phyloP scores from a whole-genome alignment of 257 asterid species.

The Solanum appendiculatum region DNA sequence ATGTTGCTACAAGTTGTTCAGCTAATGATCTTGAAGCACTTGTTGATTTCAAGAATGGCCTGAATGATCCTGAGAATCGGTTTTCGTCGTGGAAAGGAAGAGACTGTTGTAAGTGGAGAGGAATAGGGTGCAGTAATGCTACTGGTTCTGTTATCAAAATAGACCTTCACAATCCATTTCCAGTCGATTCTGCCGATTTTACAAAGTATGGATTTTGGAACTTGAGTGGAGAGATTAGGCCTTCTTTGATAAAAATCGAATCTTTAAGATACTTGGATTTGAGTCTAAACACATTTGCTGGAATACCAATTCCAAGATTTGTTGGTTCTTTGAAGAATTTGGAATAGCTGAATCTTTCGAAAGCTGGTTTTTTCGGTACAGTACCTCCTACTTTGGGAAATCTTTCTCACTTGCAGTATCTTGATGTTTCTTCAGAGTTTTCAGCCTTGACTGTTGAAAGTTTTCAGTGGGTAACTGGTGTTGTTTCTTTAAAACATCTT shows the following conservation, averaged over 20 bases:
- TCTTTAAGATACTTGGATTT: slow-evolving; percentile 36
- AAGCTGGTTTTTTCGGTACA: slow-evolving; percentile 32
- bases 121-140: slow-evolving; percentile 19
- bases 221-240: slow-evolving; percentile 49
- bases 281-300: slow-evolving; percentile 35
- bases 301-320: slow-evolving; percentile 30
- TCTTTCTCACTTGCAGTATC: slow-evolving; percentile 28
- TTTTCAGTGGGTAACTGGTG: slow-evolving; percentile 25
- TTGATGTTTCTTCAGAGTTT: slow-evolving; percentile 35
- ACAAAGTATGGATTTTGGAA: slow-evolving; percentile 28
- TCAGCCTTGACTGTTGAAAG: slow-evolving; percentile 6
- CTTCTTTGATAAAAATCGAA: slow-evolving; percentile 25
- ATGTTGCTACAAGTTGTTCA: slow-evolving; percentile 7
- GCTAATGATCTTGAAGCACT: slow-evolving; percentile 24
- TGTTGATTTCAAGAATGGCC: slow-evolving; percentile 41
- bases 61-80: slow-evolving; percentile 33
- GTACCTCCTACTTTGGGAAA: slow-evolving; percentile 32
- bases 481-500: slow-evolving; percentile 31
- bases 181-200: background rate
- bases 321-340: slow-evolving; percentile 26
- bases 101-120: slow-evolving; percentile 40
- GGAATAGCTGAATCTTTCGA: slow-evolving; percentile 34
- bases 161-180: slow-evolving; percentile 30
- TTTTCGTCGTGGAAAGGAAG: slow-evolving; percentile 35
- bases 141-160: slow-evolving; percentile 19